Evolutionary conservation across 306 rosid genomes (phyloP), one percentile per base, ranked within the genome.

Genomic region (Prinsepia uniflora): DNA sequence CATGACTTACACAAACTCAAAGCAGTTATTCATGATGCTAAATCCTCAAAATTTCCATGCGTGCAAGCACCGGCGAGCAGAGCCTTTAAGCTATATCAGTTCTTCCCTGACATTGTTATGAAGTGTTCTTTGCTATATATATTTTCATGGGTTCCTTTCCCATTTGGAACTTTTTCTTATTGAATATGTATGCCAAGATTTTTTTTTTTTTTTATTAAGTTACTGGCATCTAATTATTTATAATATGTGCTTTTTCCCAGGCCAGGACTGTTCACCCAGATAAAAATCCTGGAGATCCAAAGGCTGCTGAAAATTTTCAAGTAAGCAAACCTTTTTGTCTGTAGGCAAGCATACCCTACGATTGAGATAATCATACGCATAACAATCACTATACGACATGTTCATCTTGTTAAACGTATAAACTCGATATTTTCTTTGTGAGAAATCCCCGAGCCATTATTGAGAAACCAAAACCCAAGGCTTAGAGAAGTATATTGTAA

Each of bases 251-350:
- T 52, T 71, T 24, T 77, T 72, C 64, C 63, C 72, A 94, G 97
- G 99, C 99, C 60, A 94, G 95, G 84, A 5, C 52, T 68, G 99
- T 91, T 81, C 99, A 94, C 84, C 99, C 99, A 3, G 99, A 94
- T 79, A 94, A 94, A 86, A 94, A 94, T 74, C 92, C 66, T 55
- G 99, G 97, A 71, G 96, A 94, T 78, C 97, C 97, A 0, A 86
- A 65, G 76, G 97, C 99, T 62, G 97, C 96, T 8, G 86, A 75
- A 75, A 94, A 91, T 68, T 94, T 94, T 76, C 96, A 89, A 87
- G 99, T 94, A 75, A 75, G 72, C 71, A 24, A 62, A 45, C 65
- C 73, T 41, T n/a, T n/a, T 54, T 53, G 50, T 48, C 39, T 72
- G 36, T 10, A 40, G 44, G 41, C 10, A 59, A 39, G 36, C 0